Evolutionary conservation across 2,329 filamentous ascomycete species (phyloP), one percentile per base, ranked within the genome.

Genomic region (Alternaria sp.): DNA sequence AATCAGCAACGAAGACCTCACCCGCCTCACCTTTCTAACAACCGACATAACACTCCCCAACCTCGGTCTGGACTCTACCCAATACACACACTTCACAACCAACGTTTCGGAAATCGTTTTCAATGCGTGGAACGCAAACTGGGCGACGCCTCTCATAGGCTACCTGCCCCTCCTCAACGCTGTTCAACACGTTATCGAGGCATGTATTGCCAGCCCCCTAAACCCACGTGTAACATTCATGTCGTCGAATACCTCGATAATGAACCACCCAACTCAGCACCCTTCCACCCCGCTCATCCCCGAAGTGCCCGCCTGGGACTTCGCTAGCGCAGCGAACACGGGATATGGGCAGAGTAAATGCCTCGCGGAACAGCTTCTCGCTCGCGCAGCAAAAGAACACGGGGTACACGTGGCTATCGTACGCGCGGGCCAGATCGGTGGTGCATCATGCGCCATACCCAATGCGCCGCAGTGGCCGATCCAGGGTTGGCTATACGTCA

Each of bases 91-190:
- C 6, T 28, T 57, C 13, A n/a, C 26, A 13, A 26, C 19, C 21
- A 28, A 13, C 15, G 40, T 57, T 4, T 23, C 47, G 1, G 44
- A 57, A 49, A 11, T 57, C 9, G 17, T 57, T 11, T 49, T 57
- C 21, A 57, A 57, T 19, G 54, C 54, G 21, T 57, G 54, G 54
- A 57, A 45, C 21, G 28, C 54, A 9, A 47, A 36, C 10, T 57
- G 54, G 54, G 26, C 19, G 15, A 36, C 36, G 12, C 54, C 54
- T 6, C 54, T 57, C 1, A n/a, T 25, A 1, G 21, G 19, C 1
- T 57, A 50, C 21, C 12, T 50, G 4, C 55, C 45, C 40, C 55
- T 57, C 11, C 45, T 57, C 3, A 36, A 36, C 6, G 55, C 55
- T 6, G 30, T 57, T 11, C 26, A 30, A 8, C 26, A 47, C 8